Evolutionary conservation across 371 early-diverging fungal genomes (phyloP), one percentile per base, ranked within the genome.

Genomic region (Rhizopus delemar): DNA sequence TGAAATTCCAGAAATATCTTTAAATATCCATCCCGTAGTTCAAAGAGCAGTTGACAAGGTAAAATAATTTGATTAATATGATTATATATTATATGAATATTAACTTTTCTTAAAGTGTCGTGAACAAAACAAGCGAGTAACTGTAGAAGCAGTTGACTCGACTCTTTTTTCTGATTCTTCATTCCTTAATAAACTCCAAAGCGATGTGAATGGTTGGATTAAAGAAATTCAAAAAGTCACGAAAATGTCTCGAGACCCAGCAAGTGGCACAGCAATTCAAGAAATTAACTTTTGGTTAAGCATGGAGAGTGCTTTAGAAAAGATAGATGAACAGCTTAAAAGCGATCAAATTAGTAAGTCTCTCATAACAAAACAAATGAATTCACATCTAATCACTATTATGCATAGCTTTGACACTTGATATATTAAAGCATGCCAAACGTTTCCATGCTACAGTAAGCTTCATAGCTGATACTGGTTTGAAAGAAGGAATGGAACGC

Each of bases 181-280:
- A 3, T 93, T 98, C 58, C 80, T 98, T 32, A 97, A 97, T 78
- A 86, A 88, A 68, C 82, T 99, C 31, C 97, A 97, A 68, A 79
- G 86, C 46, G 95, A 96, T 68, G 98, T 99, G 46, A 98, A 98
- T 65, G 89, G 90, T 6, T 99, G 99, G 99, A 93, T 98, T 74
- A 96, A 95, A 68, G 98, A 98, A 68, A 98, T 99, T 65, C 97
- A 98, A 70, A 97, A 96, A 69, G 97, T 99, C 11, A 97, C 98
- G 36, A 92, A 92, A 62, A 88, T 99, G 62, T 83, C 88, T 32
- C 86, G 98, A 54, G 99, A 99, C 68, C 95, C 97, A 33, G 73
- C 90, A 0, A 89, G 90, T 38, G 97, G 96, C 13, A 90, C 94
- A 3, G 96, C 98, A 13, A 88, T 90, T 53, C 97, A 98, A 75